Evolutionary conservation across 208 protist species (phyloP), one percentile per base, ranked within the genome.

Genomic region (Vickermania ingenoplastis): DNA sequence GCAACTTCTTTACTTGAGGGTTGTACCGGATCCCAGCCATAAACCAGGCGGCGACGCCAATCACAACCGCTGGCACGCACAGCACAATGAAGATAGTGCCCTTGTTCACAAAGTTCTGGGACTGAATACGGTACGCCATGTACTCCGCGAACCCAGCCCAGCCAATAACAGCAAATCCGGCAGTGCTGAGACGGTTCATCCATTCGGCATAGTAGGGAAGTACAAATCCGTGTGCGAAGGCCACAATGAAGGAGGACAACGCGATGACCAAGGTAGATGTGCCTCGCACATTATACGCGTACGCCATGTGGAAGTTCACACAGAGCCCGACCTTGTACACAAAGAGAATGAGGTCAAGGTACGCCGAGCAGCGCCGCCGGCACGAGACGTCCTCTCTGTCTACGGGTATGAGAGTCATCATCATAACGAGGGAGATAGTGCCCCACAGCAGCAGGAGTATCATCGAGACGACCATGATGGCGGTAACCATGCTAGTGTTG

Each of bases 311-410:
- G 57, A 68, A 68, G 28, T 25, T 45, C 17, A 63, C 24, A 41
- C 56, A 64, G 3, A 68, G 56, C 17, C 63, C 63, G 17, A 65
- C 21, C 53, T 63, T 62, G 57, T 55, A 64, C 11, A 68, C 52
- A 28, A 57, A 31, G 11, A 64, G 5, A 7, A 57, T 17, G 14
- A 28, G 3, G 30, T 63, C 63, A 5, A 68, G 7, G 45, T 53
- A 23, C 21, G 56, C 21, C 14, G 30, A 14, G 31, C 14, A 31
- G 27, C 57, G 63, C 11, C 57, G 53, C 7, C 63, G 53, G 4
- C 63, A 28, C 3, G 55, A 63, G 21, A 23, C 31, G 41, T 50
- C 22, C 14, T 50, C 57, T 27, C 24, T 13, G 30, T 57, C 57
- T 11, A 53, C 23, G 5, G 63, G 57, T 17, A 64, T 45, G 14